Evolutionary conservation across 2,329 filamentous ascomycete species (phyloP).

Genomic region (Endocalyx cinctus): DNA sequence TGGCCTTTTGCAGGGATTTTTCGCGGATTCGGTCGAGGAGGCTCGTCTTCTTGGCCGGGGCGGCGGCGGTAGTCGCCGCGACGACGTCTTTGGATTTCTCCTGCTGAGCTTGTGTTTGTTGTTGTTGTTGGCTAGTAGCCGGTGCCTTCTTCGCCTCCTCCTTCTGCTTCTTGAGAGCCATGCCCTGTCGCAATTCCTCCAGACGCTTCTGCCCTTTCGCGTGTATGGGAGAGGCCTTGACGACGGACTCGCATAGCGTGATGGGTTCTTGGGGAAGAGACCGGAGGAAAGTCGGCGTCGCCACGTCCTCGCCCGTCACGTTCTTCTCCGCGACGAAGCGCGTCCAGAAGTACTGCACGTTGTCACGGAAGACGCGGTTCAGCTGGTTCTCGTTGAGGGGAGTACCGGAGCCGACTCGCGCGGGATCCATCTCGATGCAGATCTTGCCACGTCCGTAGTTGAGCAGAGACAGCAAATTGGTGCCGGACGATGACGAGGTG

Average conservation of each 20-base stretch:
- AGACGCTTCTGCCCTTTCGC: conserved; percentile 65
- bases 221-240: conserved; percentile 52
- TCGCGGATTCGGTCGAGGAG: conserved; percentile 72
- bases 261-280: conserved; percentile 53
- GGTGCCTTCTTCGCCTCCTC: conserved; percentile 29
- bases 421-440: conserved; percentile 52
- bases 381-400: conserved; percentile 48
- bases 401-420: conserved; percentile 27
- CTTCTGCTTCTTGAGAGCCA: conserved; percentile 49
- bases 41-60: conserved; percentile 50
- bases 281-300: conserved; percentile 45
- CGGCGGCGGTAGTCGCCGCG: conserved; percentile 23
- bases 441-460: conserved; percentile 42
- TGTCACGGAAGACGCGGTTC: conserved; percentile 50
- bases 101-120: conserved; percentile 29
- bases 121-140: not conserved
- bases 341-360: conserved; percentile 43
- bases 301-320: conserved; percentile 23
- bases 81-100: too few species aligned
- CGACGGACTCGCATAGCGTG: conserved; percentile 44
- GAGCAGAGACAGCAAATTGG: conserved; percentile 24
- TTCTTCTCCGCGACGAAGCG: conserved; percentile 20
- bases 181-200: conserved; percentile 61
- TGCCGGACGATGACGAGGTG: conserved; percentile 22
- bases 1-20: conserved; percentile 56